Evolutionary conservation across 139 green algal species (phyloP).

Genomic region (Chlamydomonas asymmetrica): DNA sequence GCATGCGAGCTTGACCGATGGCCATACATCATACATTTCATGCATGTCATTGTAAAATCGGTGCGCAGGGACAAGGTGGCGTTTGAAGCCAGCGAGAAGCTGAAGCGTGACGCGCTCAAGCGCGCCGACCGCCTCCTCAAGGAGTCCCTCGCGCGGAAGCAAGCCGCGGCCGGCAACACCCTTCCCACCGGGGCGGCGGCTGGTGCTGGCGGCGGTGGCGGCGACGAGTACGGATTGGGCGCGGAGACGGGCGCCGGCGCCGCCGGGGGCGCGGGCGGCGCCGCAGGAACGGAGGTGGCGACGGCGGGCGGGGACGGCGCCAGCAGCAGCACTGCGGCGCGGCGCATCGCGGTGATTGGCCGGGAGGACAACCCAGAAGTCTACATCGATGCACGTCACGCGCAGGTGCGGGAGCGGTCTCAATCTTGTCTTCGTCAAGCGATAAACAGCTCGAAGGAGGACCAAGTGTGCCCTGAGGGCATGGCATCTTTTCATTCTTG

Average conservation of each 20-base stretch:
- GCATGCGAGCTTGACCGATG: too few relatives aligned
- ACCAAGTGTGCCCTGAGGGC: too few relatives aligned
- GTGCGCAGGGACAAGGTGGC: too few relatives aligned
- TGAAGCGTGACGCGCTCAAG: not conserved
- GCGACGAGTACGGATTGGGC: not conserved
- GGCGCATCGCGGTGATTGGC: slow-evolving; percentile 1
- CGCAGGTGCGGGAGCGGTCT: slow-evolving; percentile 13
- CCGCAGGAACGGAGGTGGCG: not conserved
- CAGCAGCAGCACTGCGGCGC: not conserved
- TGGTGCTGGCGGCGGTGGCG: slow-evolving; percentile 1
- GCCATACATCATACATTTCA: too few relatives aligned
- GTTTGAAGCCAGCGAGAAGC: slow-evolving; percentile 13
- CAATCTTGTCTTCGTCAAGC: too few relatives aligned
- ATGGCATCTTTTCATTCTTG: too few relatives aligned
- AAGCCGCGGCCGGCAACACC: too few relatives aligned
- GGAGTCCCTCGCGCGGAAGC: not conserved
- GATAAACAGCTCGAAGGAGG: too few relatives aligned
- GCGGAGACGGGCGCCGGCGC: slow-evolving; percentile 8
- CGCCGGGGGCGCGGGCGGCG: not conserved
- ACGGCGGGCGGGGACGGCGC: not conserved
- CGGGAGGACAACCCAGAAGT: slow-evolving; percentile 26
- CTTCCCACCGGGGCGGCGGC: not conserved
- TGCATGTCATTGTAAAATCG: too few relatives aligned
- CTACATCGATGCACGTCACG: slow-evolving; percentile 44
- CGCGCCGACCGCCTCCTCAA: slow-evolving; percentile 12